Evolutionary conservation across 1,139 yeast genomes (phyloP), one percentile per base, ranked within the genome.

Genomic region (Cylindricascospora bacillispora): DNA sequence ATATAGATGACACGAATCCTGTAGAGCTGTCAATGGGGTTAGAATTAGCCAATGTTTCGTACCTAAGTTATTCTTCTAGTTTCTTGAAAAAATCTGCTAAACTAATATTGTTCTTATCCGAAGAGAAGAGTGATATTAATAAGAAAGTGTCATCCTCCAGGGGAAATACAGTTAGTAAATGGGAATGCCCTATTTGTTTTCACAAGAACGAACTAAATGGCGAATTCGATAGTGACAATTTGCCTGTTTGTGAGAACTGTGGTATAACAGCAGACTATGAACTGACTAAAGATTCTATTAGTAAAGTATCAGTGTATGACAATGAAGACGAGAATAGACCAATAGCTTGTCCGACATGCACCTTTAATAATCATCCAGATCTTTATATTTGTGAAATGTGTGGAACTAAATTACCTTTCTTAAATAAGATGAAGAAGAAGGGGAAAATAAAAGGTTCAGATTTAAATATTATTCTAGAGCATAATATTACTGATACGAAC

Each of bases 151-250:
- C 24, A 6, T 21, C 12, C 22, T 25, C 27, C 16, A 25, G 27
- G 15, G 18, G 15, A 9, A 10, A 13, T 4, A 22, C 15, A 15
- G 15, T 13, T 14, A 15, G 12, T 64, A 35, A 52, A 41, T 86
- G 95, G 95, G 66, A 69, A 1, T 86, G 97, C 52, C 76, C 80
- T 9, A 85, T 86, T 4, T 86, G 97, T 52, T 75, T 75, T 25
- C 78, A 65, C 43, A 64, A 75, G 15, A 85, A 85, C 47, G 61
- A 60, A 16, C 50, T 71, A 4, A 47, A 56, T 2, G 43, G 57
- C 2, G 56, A 54, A 11, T 49, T 60, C 18, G 59, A 59, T 24
- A 44, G 49, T 2, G 39, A 51, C 4, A 54, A 52, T 13, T 47
- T 45, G 3, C 85, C 89, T 0, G 52, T 58, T 12, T 86, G 97